Evolutionary conservation across 1,139 yeast genomes (phyloP), one percentile per base, ranked within the genome.

Genomic region (Arxiozyma telluris): DNA sequence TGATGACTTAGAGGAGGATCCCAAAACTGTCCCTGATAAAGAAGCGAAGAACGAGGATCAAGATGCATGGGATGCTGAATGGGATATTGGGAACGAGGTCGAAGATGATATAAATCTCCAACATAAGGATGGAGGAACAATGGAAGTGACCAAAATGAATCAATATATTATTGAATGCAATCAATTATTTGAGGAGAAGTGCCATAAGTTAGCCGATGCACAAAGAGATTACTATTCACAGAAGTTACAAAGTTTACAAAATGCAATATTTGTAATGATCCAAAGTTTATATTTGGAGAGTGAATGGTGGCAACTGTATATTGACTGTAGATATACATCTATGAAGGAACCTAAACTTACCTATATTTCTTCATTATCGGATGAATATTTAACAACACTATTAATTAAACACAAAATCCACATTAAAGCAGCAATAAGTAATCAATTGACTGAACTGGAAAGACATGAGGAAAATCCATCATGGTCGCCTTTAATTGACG

Each of bases 291-390:
- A 53, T 25, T 38, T 44, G n/a, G 54, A 55, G 7, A 38, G 34
- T 38, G 58, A 67, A 15, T 67, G 71, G 71, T 61, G 62, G 57
- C 66, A 64, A 49, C 54, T 67, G 17, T 63, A 57, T 48, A 58
- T 59, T 42, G 70, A 68, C 54, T 53, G 64, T 55, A 58, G 57
- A 49, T 58, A 61, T 39, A 51, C 64, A 3, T 49, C 44, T 7
- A 17, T 53, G 11, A 38, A 39, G 8, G 53, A 58, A 23, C 22
- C 50, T 9, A 47, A 51, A 1, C 44, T 61, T 4, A 51, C 50
- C 5, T 63, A 64, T 48, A 46, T 67, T 6, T 51, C 59, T 20
- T 69, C 66, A 49, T 52, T 66, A 45, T 51, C 59, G 17, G 27
- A 53, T 15, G 58, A 62, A 34, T 58, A 52, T 41, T 47, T 67